Evolutionary conservation across 352 stramenopile genomes (phyloP).

Genomic region (Pythium sukuiense): DNA sequence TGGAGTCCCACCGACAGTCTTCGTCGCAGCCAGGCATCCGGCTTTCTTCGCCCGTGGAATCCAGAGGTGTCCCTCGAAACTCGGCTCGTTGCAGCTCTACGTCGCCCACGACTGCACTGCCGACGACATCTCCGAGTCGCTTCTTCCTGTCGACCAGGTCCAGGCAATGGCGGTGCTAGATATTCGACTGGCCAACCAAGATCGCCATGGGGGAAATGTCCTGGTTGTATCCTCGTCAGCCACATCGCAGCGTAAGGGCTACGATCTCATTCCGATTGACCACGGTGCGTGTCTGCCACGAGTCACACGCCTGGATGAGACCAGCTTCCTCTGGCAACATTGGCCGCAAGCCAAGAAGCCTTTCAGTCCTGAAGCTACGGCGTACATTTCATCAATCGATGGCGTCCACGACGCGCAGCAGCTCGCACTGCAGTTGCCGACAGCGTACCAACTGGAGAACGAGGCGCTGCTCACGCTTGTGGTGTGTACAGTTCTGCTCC

Average conservation of each 20-base stretch:
- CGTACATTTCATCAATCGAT: constrained; percentile 46
- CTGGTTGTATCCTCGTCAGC: constrained; percentile 36
- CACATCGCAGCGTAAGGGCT: constrained; percentile 18
- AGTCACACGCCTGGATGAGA: constrained; percentile 46
- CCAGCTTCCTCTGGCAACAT: constrained; percentile 65
- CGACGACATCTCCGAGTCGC: constrained; percentile 47
- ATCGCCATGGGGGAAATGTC: constrained; percentile 80
- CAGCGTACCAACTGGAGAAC: constrained; percentile 29
- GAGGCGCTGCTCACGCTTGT: constrained; percentile 51
- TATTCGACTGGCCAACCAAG: constrained; percentile 79
- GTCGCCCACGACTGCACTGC: constrained; percentile 59
- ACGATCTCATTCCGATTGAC: constrained; percentile 68
- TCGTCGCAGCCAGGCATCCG: constrained; percentile 39
- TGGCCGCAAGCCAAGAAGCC: constrained; percentile 64
- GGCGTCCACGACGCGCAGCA: constrained; percentile 34
- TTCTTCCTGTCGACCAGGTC: constrained; percentile 53
- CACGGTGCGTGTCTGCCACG: constrained; percentile 72
- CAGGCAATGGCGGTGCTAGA: constrained; percentile 77
- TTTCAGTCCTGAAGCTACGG: constrained; percentile 33
- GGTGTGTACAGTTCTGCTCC: constrained; percentile 50
- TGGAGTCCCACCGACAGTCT: constrained; percentile 46
- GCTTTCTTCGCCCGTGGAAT: constrained; percentile 32
- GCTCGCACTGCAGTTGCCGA: constrained; percentile 31
- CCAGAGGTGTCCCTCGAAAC: constrained; percentile 25
- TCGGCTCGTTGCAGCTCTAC: constrained; percentile 63